A percentile compares a stretch with the other conserved stretches of the same genome.
Conservation (phyloP, 495 filamentous ascomycete genomes). For the Penicillium canariense region DNA sequence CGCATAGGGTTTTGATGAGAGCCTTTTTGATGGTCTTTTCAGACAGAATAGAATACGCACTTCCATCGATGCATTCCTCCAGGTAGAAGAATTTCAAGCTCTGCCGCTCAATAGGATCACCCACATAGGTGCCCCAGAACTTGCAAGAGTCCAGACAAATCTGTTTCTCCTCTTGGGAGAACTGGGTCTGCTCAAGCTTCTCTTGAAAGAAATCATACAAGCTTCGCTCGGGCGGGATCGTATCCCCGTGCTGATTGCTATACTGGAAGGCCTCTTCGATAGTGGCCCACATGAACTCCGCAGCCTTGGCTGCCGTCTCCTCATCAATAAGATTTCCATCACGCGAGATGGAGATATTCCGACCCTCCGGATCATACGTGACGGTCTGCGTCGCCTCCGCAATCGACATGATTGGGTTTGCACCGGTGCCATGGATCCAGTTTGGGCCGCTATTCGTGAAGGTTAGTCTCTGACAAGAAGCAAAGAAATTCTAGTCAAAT, state of each 20-base stretch:
- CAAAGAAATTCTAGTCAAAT: background rate
- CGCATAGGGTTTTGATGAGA: background rate
- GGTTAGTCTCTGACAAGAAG: background rate
- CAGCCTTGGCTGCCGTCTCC: conserved; percentile 50
- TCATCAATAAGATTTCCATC: conserved; percentile 57
- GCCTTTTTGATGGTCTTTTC: background rate
- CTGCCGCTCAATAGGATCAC: conserved; percentile 70
- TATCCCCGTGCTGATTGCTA: conserved; percentile 63
- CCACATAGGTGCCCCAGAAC: conserved; percentile 88
- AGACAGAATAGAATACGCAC: conserved; percentile 42
- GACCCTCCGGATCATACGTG: conserved; percentile 53
- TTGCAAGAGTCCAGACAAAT: conserved; percentile 62
- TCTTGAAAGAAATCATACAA: conserved; percentile 75
- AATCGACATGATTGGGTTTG: conserved; percentile 82
- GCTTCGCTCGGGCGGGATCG: conserved; percentile 64
- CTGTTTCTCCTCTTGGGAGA: conserved; percentile 49
- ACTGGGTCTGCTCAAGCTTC: conserved; percentile 55
- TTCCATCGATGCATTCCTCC: conserved; percentile 92
- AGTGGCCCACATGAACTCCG: conserved; percentile 71
- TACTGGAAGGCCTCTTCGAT: conserved; percentile 76
- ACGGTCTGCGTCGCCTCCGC: conserved; percentile 65
- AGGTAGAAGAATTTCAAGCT: conserved; percentile 91
- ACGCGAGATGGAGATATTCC: conserved; percentile 58
- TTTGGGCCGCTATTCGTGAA: conserved; percentile 68
- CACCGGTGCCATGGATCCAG: conserved; percentile 87